Conservation (phyloP, 306 rosid species). For the Quercus alba region DNA sequence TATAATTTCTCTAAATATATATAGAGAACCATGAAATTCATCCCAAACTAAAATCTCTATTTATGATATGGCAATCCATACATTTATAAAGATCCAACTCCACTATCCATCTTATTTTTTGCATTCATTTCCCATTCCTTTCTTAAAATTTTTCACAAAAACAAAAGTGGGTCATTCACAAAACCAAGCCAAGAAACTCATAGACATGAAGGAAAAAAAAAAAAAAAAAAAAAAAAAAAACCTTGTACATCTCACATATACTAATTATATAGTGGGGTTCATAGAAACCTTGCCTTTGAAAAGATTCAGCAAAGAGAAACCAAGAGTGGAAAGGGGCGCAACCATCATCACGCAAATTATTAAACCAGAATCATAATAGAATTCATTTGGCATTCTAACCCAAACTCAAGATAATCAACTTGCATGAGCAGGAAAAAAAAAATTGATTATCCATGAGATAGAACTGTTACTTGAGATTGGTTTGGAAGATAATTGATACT, state of each 20-base stretch:
- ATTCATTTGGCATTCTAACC: too few relatives aligned
- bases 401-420: too few relatives aligned
- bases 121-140: too few relatives aligned
- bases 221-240: neutral
- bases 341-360: constrained; percentile 33
- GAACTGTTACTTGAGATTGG: too few relatives aligned
- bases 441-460: too few relatives aligned
- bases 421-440: too few relatives aligned
- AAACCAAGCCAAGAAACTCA: neutral
- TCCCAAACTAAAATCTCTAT: neutral
- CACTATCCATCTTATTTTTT: too few relatives aligned
- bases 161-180: neutral
- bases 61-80: too few relatives aligned
- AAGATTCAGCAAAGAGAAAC: constrained; percentile 68
- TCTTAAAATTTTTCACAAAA: neutral
- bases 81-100: too few relatives aligned
- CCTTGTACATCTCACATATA: neutral
- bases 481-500: too few relatives aligned
- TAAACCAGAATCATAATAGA: too few relatives aligned
- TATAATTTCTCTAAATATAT: neutral
- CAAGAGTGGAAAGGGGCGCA: constrained; percentile 78
- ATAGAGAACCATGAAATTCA: neutral
- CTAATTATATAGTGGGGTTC: neutral
- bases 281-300: constrained; percentile 62
- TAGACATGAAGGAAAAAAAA: neutral